phyloP scores from a whole-genome alignment of 2,329 filamentous ascomycete species.

The Colletotrichum musicola region DNA sequence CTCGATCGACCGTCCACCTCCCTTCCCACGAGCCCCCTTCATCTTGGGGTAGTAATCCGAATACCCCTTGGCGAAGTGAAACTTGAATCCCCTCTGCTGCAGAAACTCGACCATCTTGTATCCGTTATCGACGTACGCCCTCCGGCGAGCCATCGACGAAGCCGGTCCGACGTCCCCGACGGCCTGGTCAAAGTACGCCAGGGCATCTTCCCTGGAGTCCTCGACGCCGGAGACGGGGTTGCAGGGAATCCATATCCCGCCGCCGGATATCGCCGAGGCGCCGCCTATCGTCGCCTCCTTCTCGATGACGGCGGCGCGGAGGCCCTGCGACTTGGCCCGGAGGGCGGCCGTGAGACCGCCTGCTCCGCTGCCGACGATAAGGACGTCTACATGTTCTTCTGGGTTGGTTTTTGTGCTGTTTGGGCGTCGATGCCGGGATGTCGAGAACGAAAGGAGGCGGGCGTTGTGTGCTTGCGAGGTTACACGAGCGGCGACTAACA shows the following conservation, averaged over 20 bases:
- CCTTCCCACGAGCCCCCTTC: slow-evolving; percentile 39
- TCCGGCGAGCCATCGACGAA: slow-evolving; percentile 44
- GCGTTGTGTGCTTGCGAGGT: background rate
- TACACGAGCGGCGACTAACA: background rate
- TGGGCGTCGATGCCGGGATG: background rate
- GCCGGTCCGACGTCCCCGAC: slow-evolving; percentile 47
- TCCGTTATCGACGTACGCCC: slow-evolving; percentile 47
- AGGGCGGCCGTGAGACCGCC: slow-evolving; percentile 49
- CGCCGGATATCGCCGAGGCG: slow-evolving; percentile 50
- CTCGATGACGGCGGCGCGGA: slow-evolving; percentile 47
- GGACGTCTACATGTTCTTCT: slow-evolving; percentile 16
- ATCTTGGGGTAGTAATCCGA: slow-evolving; percentile 49
- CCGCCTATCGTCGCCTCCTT: slow-evolving; percentile 50
- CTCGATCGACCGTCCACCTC: slow-evolving; percentile 46
- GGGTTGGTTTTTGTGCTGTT: background rate
- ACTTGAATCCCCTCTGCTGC: slow-evolving; percentile 44
- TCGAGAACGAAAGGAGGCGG: background rate
- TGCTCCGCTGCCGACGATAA: slow-evolving; percentile 50
- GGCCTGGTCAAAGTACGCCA: slow-evolving; percentile 46
- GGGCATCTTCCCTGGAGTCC: slow-evolving; percentile 45
- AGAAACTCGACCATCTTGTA: slow-evolving; percentile 49
- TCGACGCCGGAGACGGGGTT: slow-evolving; percentile 42
- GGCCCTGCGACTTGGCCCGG: slow-evolving; percentile 42
- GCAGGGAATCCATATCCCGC: slow-evolving; percentile 51
- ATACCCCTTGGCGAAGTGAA: slow-evolving; percentile 43